phyloP scores from a whole-genome alignment of 2,329 filamentous ascomycete genomes.

The Aspergillus flavus region DNA sequence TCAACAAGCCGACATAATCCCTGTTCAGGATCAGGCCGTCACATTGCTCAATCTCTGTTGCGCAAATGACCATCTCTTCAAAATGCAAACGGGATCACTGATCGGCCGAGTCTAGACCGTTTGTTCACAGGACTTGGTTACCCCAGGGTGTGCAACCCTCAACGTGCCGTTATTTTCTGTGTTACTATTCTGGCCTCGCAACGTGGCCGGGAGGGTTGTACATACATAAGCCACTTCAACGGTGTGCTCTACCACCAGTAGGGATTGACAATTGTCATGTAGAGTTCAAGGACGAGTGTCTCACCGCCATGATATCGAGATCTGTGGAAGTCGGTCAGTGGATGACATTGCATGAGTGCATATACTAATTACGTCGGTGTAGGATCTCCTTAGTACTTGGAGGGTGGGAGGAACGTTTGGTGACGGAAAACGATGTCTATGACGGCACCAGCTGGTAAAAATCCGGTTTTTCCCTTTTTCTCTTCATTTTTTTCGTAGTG shows the following conservation, averaged over 20 bases:
- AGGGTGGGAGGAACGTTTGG: neutral
- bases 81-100: neutral
- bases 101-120: conserved; percentile 4
- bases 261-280: neutral
- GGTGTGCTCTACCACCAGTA: conserved; percentile 7
- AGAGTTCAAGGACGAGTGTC: neutral
- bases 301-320: conserved; percentile 23
- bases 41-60: neutral
- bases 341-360: conserved; percentile 1
- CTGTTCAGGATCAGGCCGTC: neutral
- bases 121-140: neutral
- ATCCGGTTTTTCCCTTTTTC: neutral
- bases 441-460: neutral
- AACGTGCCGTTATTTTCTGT: conserved; percentile 7
- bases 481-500: neutral
- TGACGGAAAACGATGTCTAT: neutral
- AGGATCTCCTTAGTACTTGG: neutral
- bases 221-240: conserved; percentile 14
- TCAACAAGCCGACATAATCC: neutral
- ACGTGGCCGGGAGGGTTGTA: conserved; percentile 18
- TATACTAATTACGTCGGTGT: conserved; percentile 9
- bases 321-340: conserved; percentile 8
- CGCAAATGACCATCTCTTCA: neutral
- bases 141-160: conserved; percentile 1
- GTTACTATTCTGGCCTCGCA: conserved; percentile 9